Evolutionary conservation across 768 basidiomycete species (phyloP).

Genomic region (Tubosaeta brunneosetosa): DNA sequence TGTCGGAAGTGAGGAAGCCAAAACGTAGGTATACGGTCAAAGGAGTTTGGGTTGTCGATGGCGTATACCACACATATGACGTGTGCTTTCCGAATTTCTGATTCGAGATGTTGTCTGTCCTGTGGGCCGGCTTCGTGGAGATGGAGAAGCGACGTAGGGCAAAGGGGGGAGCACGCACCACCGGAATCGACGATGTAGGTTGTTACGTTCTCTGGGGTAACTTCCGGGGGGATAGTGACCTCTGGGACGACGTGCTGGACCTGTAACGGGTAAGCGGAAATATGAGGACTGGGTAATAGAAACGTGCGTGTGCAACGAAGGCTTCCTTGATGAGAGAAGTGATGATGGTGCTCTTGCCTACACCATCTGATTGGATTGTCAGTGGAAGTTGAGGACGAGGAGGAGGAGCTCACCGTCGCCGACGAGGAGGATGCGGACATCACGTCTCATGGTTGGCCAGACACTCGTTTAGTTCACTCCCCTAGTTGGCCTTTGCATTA

Average conservation of each 20-base stretch:
- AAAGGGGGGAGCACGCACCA: conserved; percentile 46
- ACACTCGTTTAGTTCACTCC: conserved; percentile 10
- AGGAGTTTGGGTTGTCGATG: conserved; percentile 93
- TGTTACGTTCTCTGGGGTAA: conserved; percentile 95
- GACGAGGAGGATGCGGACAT: conserved; percentile 91
- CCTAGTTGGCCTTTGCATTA: conserved; percentile 6
- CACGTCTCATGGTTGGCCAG: conserved; percentile 63
- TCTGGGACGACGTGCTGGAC: conserved; percentile 95
- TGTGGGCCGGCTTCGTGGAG: conserved; percentile 65
- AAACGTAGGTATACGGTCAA: conserved; percentile 96
- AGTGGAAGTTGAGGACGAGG: not conserved
- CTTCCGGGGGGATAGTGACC: conserved; percentile 96
- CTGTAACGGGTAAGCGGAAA: conserved; percentile 36
- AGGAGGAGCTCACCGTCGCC: conserved; percentile 69
- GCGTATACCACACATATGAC: conserved; percentile 98
- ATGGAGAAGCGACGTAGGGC: conserved; percentile 4
- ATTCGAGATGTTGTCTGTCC: conserved; percentile 84
- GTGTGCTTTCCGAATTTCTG: conserved; percentile 95
- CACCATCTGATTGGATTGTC: conserved; percentile 63
- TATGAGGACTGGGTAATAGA: not conserved
- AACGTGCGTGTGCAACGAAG: conserved; percentile 78
- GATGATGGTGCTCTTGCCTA: conserved; percentile 97
- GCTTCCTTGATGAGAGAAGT: conserved; percentile 96
- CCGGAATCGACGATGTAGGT: conserved; percentile 98
- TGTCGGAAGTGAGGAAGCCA: conserved; percentile 96